Percentiles rank a stretch among this genome's conserved stretches.
phyloP scores from a whole-genome alignment of 768 basidiomycete species.

The Trametes cubensis region DNA sequence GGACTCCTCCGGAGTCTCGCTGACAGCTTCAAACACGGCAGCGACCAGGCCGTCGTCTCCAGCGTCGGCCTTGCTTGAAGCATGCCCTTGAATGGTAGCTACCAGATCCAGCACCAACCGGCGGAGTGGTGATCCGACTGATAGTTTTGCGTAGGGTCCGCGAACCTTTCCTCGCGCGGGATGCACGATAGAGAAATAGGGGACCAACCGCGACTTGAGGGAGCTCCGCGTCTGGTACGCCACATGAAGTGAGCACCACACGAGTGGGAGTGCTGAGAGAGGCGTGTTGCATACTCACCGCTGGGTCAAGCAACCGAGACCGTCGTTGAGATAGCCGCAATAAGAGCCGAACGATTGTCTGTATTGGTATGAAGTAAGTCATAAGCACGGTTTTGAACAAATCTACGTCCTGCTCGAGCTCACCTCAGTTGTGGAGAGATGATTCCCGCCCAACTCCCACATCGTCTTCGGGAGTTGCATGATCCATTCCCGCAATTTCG shows the following conservation, averaged over 20 bases:
- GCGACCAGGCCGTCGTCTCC: conserved; percentile 20
- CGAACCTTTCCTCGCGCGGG: conserved; percentile 68
- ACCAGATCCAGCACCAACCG: conserved; percentile 69
- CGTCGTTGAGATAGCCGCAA: conserved; percentile 62
- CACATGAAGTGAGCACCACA: no score
- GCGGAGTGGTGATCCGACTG: conserved; percentile 45
- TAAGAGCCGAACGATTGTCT: conserved; percentile 64
- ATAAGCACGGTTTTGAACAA: no score
- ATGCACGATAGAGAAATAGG: conserved; percentile 81
- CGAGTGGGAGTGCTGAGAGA: conserved; percentile 6
- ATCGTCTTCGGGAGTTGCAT: conserved; percentile 75
- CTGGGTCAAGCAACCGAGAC: conserved; percentile 44
- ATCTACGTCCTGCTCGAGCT: neutral
- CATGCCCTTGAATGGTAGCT: conserved; percentile 31
- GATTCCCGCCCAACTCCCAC: conserved; percentile 77
- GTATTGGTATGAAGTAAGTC: neutral
- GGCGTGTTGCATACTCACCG: conserved; percentile 46
- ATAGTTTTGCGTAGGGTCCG: conserved; percentile 81
- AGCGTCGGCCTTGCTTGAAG: conserved; percentile 3
- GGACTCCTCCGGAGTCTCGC: conserved; percentile 21
- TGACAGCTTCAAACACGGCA: conserved; percentile 28
- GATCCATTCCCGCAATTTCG: conserved; percentile 65
- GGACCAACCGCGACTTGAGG: conserved; percentile 64
- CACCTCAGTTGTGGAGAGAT: conserved; percentile 65
- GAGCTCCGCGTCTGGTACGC: conserved; percentile 46